phyloP scores from a whole-genome alignment of 441 rosid species.

The Adansonia rubrostipa region DNA sequence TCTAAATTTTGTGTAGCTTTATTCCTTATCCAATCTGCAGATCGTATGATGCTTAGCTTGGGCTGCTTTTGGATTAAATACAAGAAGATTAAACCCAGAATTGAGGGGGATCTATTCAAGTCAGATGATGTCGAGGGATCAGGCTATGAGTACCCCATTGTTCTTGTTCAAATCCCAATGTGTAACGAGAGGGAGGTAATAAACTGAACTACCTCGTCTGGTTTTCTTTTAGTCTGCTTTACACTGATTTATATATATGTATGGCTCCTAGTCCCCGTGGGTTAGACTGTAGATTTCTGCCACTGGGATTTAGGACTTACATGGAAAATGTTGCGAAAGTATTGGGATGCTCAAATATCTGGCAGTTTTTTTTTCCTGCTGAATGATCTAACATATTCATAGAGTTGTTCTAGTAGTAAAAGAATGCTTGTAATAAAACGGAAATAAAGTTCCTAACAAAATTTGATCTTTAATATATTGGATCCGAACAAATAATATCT shows the following conservation, averaged over 20 bases:
- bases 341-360: background rate
- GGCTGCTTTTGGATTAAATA: slow-evolving; percentile 92
- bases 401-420: background rate
- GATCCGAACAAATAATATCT: background rate
- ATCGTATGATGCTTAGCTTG: slow-evolving; percentile 74
- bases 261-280: background rate
- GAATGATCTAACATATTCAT: background rate
- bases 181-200: slow-evolving; percentile 90
- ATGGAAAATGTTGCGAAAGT: background rate
- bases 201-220: background rate
- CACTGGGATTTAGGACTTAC: background rate
- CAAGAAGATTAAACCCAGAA: slow-evolving; percentile 74
- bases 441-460: background rate
- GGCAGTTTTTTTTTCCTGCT: background rate
- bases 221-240: background rate
- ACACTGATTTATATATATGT: background rate
- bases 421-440: no score
- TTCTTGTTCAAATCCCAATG: slow-evolving; percentile 97
- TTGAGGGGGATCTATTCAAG: slow-evolving; percentile 59
- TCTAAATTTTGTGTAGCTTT: slow-evolving; percentile 71
- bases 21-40: slow-evolving; percentile 80
- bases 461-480: background rate
- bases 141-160: slow-evolving; percentile 69
- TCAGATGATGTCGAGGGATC: slow-evolving; percentile 63
- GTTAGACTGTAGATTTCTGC: background rate